Evolutionary conservation across 768 basidiomycete genomes (phyloP).

Genomic region (Phlegmacium glaucopus): DNA sequence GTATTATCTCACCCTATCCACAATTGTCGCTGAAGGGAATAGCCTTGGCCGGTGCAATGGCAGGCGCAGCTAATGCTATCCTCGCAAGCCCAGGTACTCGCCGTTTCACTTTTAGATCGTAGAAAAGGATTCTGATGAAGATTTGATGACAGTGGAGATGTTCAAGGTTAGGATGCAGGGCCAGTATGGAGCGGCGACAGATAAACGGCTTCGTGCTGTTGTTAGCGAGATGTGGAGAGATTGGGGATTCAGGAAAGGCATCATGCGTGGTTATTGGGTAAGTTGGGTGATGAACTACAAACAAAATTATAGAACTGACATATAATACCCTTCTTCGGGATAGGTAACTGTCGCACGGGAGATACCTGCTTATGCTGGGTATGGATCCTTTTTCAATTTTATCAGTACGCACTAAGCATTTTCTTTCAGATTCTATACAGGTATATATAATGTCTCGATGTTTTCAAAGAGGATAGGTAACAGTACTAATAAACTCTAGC

Average conservation of each 20-base stretch:
- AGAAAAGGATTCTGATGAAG: not conserved
- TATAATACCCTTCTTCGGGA: not conserved
- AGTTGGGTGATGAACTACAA: conserved; percentile 10
- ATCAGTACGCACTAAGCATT: not conserved
- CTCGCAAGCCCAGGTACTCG: conserved; percentile 82
- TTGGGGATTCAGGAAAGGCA: conserved; percentile 82
- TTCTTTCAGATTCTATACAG: conserved; percentile 60
- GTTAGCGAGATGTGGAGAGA: conserved; percentile 81
- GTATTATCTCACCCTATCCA: conserved; percentile 86
- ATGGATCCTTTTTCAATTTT: conserved; percentile 19
- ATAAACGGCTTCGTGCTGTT: conserved; percentile 73
- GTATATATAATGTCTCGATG: conserved; percentile 26
- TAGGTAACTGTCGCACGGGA: conserved; percentile 90
- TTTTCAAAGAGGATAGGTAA: not conserved
- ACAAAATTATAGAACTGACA: not conserved
- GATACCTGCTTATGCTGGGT: conserved; percentile 96
- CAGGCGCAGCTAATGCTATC: conserved; percentile 86
- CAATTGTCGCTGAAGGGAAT: conserved; percentile 77
- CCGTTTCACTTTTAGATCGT: not conserved
- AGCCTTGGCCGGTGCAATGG: conserved; percentile 86
- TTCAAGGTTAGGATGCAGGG: conserved; percentile 99
- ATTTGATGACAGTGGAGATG: conserved; percentile 71
- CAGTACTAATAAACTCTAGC: conserved; percentile 35
- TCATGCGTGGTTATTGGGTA: conserved; percentile 99
- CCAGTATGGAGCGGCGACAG: conserved; percentile 79